Base-by-base conservation (phyloP, 1,284 basidiomycete species). In the Vanrija humicola region DNA sequence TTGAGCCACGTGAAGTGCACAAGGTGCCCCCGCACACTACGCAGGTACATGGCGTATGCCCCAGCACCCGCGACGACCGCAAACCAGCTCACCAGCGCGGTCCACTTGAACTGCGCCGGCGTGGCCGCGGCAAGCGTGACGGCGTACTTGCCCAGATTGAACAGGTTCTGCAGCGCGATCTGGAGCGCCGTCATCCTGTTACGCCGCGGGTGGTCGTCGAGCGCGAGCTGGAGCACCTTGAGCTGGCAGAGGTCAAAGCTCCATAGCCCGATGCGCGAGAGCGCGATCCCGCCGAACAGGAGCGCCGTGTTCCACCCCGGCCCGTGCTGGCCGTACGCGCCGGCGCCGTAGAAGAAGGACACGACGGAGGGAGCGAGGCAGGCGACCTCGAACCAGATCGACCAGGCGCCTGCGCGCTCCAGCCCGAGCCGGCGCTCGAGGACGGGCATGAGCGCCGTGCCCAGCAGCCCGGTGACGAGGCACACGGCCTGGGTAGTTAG, bases 381-480 rank as follows among this genome's bases (percentile, higher is more conserved):
- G 1, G 55, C 46, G 38, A 72, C 65, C 44, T 79, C 75, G 50
- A 69, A 72, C 73, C 71, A 70, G 46, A 79, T 74, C 15, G 68
- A 72, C 78, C 78, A 82, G 0, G 74, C 75, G 14, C 80, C 80
- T 0, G 79, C 76, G 19, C 80, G 63, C 6, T 77, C 75, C 3
- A 81, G 67, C 0, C 80, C 80, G 12, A 81, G 64, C 29, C 52
- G 58, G 4, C 58, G 63, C 54, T 79, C 79, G 19, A 80, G 61
- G 4, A 65, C 40, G 0, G 80, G 80, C 79, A 80, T 79, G 6
- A 73, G 47, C 3, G 76, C 63, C 0, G 80, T 81, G 0, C 80
- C 80, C 0, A 77, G 18, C 10, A 81, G 58, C 0, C 79, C 79
- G 4, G 77, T 77, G 1, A 78, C 65, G 10, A 80, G 77, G 43